Evolutionary conservation across 2,329 filamentous ascomycete genomes (phyloP), one percentile per base, ranked within the genome.

Genomic region (Lasiodiplodia theobromae): DNA sequence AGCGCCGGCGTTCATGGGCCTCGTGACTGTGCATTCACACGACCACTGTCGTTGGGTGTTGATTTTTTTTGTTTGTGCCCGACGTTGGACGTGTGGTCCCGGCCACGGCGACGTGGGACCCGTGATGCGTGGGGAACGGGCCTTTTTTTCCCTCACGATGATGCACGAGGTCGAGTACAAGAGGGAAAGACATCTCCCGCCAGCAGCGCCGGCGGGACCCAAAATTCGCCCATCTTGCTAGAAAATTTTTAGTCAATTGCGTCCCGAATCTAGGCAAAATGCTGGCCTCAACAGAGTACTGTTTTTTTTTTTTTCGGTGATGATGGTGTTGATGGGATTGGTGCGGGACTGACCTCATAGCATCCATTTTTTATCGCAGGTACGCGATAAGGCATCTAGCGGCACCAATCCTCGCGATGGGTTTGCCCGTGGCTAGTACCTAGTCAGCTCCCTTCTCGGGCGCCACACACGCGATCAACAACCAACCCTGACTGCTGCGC

Each of bases 281-380:
- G n/a, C 21, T n/a, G 18, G 44, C 16, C 21, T 21, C n/a, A 47
- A n/a, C 44, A 47, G n/a, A 18, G 0, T 47, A 11, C n/a, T 10
- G 14, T 16, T 8, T 31, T 25, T 16, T 8, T 31, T 25, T 25
- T 25, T 11, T 28, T 16, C 44, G 21, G 44, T 21, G 7, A 38
- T 28, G 37, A 60, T 8, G n/a, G 44, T 34, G 40, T 34, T n/a
- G 25, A 12, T 38, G 56, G 31, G 34, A 10, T 28, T 16, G 16
- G 47, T 62, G 21, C 23, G 38, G 28, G 58, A 51, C 58, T 64
- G 60, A 64, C 60, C 60, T 64, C 60, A 64, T 64, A 64, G 60
- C 16, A 51, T 10, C 44, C 44, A 11, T 23, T 40, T 57, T 58
- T 58, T 58, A 58, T 58, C 54, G 18, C 34, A 6, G 34, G 23